Evolutionary conservation across 768 basidiomycete genomes (phyloP).

Genomic region (Lactifluus pinguis): DNA sequence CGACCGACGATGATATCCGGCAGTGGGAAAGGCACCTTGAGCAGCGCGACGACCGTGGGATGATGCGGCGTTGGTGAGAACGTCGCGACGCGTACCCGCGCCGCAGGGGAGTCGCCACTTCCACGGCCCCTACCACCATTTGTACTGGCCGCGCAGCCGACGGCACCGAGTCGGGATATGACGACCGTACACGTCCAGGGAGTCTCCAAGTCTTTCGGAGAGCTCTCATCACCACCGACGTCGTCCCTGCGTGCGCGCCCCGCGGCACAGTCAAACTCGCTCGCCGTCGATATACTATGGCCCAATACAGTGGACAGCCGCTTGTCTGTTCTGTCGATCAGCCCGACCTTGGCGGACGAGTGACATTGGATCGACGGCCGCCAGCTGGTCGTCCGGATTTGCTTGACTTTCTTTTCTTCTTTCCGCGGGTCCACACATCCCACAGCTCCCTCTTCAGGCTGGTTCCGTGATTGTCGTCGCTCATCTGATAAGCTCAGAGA

Average conservation of each 20-base stretch:
- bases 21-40: constrained; percentile 85
- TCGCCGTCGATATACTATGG: constrained; percentile 13
- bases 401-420: constrained; percentile 15
- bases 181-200: constrained; percentile 87
- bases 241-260: constrained; percentile 27
- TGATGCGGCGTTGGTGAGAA: constrained; percentile 91
- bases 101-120: background rate
- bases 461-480: no score
- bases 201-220: constrained; percentile 93
- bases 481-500: constrained; percentile 16
- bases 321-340: background rate
- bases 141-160: constrained; percentile 5
- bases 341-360: background rate
- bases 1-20: constrained; percentile 70
- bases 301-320: constrained; percentile 11
- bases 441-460: no score
- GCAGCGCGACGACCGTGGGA: constrained; percentile 85
- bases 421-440: constrained; percentile 65
- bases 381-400: background rate
- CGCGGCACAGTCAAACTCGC: constrained; percentile 2
- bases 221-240: constrained; percentile 65
- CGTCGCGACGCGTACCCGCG: constrained; percentile 65
- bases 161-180: constrained; percentile 36
- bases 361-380: background rate
- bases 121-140: background rate